Evolutionary conservation across 2,329 filamentous ascomycete species (phyloP), one percentile per base, ranked within the genome.

Genomic region (Diaporthe longicolla): DNA sequence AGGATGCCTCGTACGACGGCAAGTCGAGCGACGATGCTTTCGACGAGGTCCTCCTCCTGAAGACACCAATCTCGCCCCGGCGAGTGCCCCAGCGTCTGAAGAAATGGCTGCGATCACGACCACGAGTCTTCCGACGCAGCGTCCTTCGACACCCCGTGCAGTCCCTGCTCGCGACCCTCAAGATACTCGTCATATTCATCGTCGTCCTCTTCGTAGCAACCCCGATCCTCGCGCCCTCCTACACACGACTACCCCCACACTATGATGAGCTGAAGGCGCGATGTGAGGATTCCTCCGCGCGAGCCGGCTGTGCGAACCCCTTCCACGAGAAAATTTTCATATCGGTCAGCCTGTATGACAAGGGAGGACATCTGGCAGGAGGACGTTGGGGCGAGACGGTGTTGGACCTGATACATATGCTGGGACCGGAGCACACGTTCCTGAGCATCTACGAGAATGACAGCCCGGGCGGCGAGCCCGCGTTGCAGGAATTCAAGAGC

Each of bases 401-500:
- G 0, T 79, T 92, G 54, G 84, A 90, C 26, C 82, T 95, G 71
- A 87, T 95, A 43, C 85, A 93, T 65, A 80, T 93, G 40, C 84
- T 95, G 50, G 93, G 93, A 0, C 86, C 87, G 19, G 84, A 92
- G 48, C 93, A 94, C 78, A 90, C 93, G 2, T 93, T 91, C 79
- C 82, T 95, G 71, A 93, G 92, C 81, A 89, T 95, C 43, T 95
- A 94, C 80, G 93, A 94, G 79, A 93, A 93, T 78, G 90, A 93
- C 79, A 89, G 92, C 43, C 82, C 85, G 1, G 82, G 85, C 40
- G 91, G 90, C 21, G 85, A 85, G 73, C 81, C 83, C 45, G 90
- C 92, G 0, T 83, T 95, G 71, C 78, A 83, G 40, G 81, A 83
- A 3, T 86, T 94, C 59, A 85, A 87, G 71, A 79, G 82, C n/a